A percentile compares a stretch with the other conserved stretches of the same genome.
Evolutionary conservation across 2,329 filamentous ascomycete species (phyloP).

Genomic region (Aspergillus sp.): DNA sequence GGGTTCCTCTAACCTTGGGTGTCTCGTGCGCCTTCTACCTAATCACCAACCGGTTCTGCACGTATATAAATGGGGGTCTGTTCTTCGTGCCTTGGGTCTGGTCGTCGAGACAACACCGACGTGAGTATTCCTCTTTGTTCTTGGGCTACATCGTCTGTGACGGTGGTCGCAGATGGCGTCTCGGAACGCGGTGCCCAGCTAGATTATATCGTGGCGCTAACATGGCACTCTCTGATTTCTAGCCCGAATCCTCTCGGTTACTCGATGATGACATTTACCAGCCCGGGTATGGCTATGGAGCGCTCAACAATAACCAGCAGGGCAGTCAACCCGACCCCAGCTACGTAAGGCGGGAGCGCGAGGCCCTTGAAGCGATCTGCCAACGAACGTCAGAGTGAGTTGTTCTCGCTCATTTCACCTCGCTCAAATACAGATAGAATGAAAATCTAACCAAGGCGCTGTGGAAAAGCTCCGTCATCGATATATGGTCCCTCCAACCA

Average conservation of each 20-base stretch:
- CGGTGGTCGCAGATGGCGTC: background rate
- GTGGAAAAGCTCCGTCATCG: constrained; percentile 40
- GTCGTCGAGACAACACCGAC: constrained; percentile 40
- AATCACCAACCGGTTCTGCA: constrained; percentile 6
- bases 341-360: constrained; percentile 44
- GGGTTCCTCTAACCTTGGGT: constrained; percentile 7
- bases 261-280: constrained; percentile 49
- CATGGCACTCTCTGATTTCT: constrained; percentile 2
- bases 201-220: background rate
- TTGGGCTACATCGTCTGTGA: background rate
- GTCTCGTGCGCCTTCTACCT: constrained; percentile 11
- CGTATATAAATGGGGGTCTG: constrained; percentile 44
- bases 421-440: background rate
- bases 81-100: constrained; percentile 43
- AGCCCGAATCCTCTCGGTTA: constrained; percentile 46
- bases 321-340: constrained; percentile 42
- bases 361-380: constrained; percentile 48
- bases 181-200: background rate
- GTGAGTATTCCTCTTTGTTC: constrained; percentile 21
- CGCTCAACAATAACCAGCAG: constrained; percentile 38
- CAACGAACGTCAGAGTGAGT: constrained; percentile 49
- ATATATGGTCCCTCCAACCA: constrained; percentile 47
- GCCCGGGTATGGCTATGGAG: constrained; percentile 44
- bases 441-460: background rate
- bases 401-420: background rate